These are phyloP conservation scores for Effrenium voratum DNA, from an alignment of 73 alveolate species.

Conservation along the genomic window DNA sequence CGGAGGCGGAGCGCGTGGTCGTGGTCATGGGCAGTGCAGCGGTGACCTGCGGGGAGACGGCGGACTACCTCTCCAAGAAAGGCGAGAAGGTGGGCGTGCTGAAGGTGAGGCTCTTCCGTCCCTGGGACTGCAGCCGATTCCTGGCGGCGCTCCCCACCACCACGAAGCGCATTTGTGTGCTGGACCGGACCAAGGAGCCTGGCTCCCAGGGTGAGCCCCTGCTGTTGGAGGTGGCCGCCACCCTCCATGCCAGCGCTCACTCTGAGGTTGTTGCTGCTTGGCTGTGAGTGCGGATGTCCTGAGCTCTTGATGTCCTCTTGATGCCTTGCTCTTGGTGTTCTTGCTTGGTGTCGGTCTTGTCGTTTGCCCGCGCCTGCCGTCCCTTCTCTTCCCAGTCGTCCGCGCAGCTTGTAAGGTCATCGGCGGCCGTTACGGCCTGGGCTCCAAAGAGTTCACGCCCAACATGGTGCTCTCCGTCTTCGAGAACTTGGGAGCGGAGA, in stretches of 20 bases:
- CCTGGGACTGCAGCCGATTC: conserved; percentile 64
- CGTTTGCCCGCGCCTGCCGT: neutral
- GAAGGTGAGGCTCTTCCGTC: conserved; percentile 93
- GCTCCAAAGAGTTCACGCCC: conserved; percentile 92
- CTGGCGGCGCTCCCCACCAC: conserved; percentile 73
- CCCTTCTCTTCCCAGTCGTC: neutral
- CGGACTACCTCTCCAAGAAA: conserved; percentile 37
- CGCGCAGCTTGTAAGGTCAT: too few relatives aligned
- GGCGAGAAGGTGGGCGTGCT: conserved; percentile 51
- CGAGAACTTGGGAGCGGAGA: conserved; percentile 50
- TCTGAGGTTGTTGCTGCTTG: neutral
- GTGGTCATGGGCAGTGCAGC: conserved; percentile 91
- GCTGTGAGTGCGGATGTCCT: too few relatives aligned
- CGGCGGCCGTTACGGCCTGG: conserved; percentile 92
- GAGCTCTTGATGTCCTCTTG: too few relatives aligned
- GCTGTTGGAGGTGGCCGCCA: conserved; percentile 17
- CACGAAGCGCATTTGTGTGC: conserved; percentile 68
- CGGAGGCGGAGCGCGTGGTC: conserved; percentile 50
- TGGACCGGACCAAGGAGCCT: conserved; percentile 91
- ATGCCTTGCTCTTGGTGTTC: neutral
- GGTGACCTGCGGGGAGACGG: conserved; percentile 76
- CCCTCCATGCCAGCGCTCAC: neutral
- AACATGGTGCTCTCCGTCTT: conserved; percentile 42
- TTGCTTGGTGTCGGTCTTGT: neutral
- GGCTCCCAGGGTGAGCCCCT: conserved; percentile 91